phyloP scores from a whole-genome alignment of 805 yeast genomes.

The Wickerhamiella allomyrinae region DNA sequence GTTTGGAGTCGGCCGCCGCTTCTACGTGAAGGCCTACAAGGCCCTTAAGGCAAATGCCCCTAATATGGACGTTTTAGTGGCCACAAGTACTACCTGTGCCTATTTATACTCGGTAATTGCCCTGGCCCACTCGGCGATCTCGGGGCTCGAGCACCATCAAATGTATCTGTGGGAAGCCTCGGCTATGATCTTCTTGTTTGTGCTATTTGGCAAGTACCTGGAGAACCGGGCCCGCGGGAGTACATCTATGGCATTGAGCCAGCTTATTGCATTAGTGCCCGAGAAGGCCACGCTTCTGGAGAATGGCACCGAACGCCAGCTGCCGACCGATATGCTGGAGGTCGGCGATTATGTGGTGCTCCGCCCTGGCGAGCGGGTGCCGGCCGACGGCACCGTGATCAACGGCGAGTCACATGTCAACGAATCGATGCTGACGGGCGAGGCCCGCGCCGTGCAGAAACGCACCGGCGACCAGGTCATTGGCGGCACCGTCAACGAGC shows the following conservation, averaged over 20 bases:
- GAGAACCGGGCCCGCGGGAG: constrained; percentile 90
- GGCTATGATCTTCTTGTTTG: constrained; percentile 70
- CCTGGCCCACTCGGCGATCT: constrained; percentile 32
- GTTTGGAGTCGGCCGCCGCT: constrained; percentile 51
- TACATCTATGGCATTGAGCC: constrained; percentile 77
- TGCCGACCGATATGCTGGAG: constrained; percentile 70
- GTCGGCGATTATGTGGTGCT: constrained; percentile 61
- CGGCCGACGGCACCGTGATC: constrained; percentile 78
- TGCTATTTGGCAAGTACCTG: constrained; percentile 77
- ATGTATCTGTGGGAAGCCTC: constrained; percentile 62
- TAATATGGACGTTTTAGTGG: constrained; percentile 87
- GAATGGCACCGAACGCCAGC: constrained; percentile 19
- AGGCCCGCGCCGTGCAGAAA: constrained; percentile 63
- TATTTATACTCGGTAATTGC: constrained; percentile 59
- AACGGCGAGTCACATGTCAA: constrained; percentile 73
- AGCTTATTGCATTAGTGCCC: constrained; percentile 68
- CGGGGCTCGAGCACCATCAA: constrained; percentile 18
- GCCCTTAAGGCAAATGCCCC: constrained; percentile 57
- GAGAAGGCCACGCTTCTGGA: constrained; percentile 52
- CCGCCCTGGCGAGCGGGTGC: constrained; percentile 75
- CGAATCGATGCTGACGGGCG: constrained; percentile 88
- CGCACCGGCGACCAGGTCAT: constrained; percentile 45
- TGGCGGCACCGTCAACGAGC: constrained; percentile 86
- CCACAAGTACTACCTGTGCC: constrained; percentile 67
- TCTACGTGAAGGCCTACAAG: constrained; percentile 47